Conservation (phyloP, 2,329 filamentous ascomycete species). For the Hymenotorrendiella dingleyae region DNA sequence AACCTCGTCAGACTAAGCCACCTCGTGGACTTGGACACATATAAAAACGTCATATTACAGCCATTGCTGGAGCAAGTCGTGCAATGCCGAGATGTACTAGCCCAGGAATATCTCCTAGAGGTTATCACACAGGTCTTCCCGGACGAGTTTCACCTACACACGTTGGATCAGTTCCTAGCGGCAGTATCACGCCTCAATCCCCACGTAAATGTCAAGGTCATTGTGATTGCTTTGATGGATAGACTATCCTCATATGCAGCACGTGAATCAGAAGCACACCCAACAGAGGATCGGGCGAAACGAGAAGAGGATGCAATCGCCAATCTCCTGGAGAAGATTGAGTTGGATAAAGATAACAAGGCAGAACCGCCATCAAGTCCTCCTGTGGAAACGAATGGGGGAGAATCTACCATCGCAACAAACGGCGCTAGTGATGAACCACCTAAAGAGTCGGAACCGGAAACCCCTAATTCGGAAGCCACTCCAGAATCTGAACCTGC, state of each 20-base stretch:
- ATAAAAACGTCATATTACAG: constrained; percentile 83
- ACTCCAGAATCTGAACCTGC: constrained; percentile 32
- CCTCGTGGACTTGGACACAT: constrained; percentile 88
- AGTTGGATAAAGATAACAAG: constrained; percentile 53
- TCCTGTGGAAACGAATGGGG: constrained; percentile 24
- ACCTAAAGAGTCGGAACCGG: constrained; percentile 32
- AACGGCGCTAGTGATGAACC: constrained; percentile 28
- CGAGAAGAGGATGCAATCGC: constrained; percentile 79
- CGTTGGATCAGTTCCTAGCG: constrained; percentile 87
- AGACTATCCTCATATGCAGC: constrained; percentile 91
- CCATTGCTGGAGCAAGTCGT: constrained; percentile 94
- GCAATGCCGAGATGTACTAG: constrained; percentile 92
- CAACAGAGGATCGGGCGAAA: constrained; percentile 65
- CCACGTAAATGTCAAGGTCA: constrained; percentile 95
- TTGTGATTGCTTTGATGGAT: constrained; percentile 97
- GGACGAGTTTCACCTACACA: constrained; percentile 96
- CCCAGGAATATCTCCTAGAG: constrained; percentile 95
- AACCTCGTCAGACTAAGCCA: constrained; percentile 94
- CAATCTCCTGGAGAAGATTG: constrained; percentile 71
- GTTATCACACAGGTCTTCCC: constrained; percentile 99
- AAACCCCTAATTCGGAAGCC: constrained; percentile 38
- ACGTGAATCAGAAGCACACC: constrained; percentile 69
- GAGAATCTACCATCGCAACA: constrained; percentile 25
- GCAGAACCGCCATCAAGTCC: constrained; percentile 16
- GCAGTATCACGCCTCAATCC: constrained; percentile 91